Evolutionary conservation across 176 grass and related monocot genomes (phyloP).

Genomic region (Aegilops longissima): DNA sequence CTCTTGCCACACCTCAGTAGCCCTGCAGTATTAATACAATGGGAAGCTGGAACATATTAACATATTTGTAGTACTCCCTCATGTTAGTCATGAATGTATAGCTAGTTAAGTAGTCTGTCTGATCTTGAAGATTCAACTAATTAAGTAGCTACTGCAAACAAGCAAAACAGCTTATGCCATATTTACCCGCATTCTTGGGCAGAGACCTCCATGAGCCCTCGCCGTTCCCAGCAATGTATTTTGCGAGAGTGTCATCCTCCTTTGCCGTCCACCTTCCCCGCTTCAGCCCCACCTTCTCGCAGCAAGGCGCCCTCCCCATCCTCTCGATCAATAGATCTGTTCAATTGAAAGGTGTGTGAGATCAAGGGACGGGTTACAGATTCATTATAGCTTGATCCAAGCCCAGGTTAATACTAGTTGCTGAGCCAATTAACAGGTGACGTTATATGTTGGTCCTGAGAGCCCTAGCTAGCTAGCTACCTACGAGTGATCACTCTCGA

Average conservation of each 20-base stretch:
- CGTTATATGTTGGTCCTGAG: too few relatives aligned
- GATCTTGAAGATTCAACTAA: neutral
- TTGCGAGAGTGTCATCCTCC: conserved; percentile 69
- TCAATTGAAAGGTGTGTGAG: too few relatives aligned
- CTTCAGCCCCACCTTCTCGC: conserved; percentile 92
- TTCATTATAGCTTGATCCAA: too few relatives aligned
- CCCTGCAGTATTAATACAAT: conserved; percentile 15
- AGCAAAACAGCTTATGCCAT: too few relatives aligned
- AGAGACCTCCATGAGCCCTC: conserved; percentile 86
- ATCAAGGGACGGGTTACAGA: too few relatives aligned
- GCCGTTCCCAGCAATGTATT: conserved; percentile 77
- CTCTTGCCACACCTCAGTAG: conserved; percentile 74
- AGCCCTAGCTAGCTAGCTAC: too few relatives aligned
- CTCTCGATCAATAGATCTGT: too few relatives aligned
- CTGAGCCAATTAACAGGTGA: too few relatives aligned
- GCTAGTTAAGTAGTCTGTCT: neutral
- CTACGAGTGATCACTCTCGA: too few relatives aligned
- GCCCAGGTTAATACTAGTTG: too few relatives aligned
- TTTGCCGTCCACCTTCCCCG: conserved; percentile 82
- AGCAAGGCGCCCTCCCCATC: conserved; percentile 97
- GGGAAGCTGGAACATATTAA: neutral
- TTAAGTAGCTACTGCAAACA: neutral
- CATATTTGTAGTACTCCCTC: neutral
- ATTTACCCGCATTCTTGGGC: conserved; percentile 87
- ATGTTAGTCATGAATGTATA: neutral